These are phyloP conservation scores for Tricholoma furcatifolium DNA, from an alignment of 768 basidiomycete genomes.

Conservation along the genomic window DNA sequence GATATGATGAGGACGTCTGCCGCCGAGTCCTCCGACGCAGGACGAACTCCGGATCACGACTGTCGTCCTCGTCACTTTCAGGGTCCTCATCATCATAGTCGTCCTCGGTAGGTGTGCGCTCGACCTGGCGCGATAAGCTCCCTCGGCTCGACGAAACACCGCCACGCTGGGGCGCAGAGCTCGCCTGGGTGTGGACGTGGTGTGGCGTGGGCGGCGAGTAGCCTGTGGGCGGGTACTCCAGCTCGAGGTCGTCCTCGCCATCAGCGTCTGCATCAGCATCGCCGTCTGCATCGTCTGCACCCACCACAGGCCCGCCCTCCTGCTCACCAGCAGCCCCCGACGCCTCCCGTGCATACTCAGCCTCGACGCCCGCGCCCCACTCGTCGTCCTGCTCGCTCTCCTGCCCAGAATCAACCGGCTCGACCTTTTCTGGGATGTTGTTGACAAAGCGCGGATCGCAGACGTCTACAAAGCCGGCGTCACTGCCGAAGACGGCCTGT, in stretches of 20 bases:
- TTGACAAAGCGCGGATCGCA: constrained; percentile 16
- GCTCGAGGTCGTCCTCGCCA: constrained; percentile 26
- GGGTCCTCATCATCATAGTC: constrained; percentile 23
- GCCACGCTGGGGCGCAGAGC: constrained; percentile 10
- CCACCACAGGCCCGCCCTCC: neutral
- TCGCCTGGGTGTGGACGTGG: constrained; percentile 5
- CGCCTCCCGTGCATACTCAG: neutral
- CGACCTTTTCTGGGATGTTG: neutral
- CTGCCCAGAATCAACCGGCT: neutral
- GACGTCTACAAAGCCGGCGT: constrained; percentile 8
- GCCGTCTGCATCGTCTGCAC: constrained; percentile 2
- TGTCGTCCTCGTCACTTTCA: constrained; percentile 31
- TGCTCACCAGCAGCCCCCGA: constrained; percentile 2
- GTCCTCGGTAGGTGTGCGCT: constrained; percentile 10
- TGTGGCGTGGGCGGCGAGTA: constrained; percentile 19
- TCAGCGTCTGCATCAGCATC: constrained; percentile 23
- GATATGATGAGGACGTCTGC: constrained; percentile 1
- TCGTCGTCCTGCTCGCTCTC: constrained; percentile 5
- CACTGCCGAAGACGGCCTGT: constrained; percentile 4
- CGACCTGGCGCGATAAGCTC: constrained; percentile 1
- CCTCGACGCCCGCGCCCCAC: constrained; percentile 7
- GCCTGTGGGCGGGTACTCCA: constrained; percentile 25
- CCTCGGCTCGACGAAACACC: constrained; percentile 13
- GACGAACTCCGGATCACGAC: constrained; percentile 31
- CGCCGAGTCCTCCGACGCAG: constrained; percentile 22